phyloP scores from a whole-genome alignment of 441 rosid species.

The Aleurites moluccanus region DNA sequence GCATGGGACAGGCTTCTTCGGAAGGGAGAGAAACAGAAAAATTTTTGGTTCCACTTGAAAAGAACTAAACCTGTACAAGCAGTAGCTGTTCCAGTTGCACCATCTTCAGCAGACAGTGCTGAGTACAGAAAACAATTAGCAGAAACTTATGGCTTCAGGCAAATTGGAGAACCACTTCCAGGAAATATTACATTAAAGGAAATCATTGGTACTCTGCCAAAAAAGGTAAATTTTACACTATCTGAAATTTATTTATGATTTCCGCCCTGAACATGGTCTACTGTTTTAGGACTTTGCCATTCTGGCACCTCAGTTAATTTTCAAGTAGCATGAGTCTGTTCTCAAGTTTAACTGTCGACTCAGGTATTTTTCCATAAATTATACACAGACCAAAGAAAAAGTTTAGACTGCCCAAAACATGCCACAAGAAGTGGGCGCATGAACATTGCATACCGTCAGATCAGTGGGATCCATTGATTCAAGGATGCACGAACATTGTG shows the following conservation, averaged over 20 bases:
- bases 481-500: neutral
- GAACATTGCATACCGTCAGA: neutral
- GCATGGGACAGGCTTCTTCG: slow-evolving; percentile 44
- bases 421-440: neutral
- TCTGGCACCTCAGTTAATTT: neutral
- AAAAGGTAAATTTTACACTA: slow-evolving; percentile 42
- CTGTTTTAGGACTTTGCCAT: neutral
- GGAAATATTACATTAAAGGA: slow-evolving; percentile 70
- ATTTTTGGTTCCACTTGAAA: slow-evolving; percentile 30
- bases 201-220: slow-evolving; percentile 74
- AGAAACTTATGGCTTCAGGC: slow-evolving; percentile 72
- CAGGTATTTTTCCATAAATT: neutral
- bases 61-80: slow-evolving; percentile 49
- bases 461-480: neutral
- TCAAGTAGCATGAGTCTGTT: neutral
- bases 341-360: neutral
- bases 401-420: neutral
- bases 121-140: slow-evolving; percentile 66
- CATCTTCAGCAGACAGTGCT: slow-evolving; percentile 51
- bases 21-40: slow-evolving; percentile 38
- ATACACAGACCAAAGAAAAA: neutral
- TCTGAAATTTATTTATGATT: neutral
- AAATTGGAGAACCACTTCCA: slow-evolving; percentile 89
- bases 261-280: neutral
- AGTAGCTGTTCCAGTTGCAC: slow-evolving; percentile 64